Evolutionary conservation across 2,329 filamentous ascomycete genomes (phyloP), one percentile per base, ranked within the genome.

Genomic region (Didymella sp.): DNA sequence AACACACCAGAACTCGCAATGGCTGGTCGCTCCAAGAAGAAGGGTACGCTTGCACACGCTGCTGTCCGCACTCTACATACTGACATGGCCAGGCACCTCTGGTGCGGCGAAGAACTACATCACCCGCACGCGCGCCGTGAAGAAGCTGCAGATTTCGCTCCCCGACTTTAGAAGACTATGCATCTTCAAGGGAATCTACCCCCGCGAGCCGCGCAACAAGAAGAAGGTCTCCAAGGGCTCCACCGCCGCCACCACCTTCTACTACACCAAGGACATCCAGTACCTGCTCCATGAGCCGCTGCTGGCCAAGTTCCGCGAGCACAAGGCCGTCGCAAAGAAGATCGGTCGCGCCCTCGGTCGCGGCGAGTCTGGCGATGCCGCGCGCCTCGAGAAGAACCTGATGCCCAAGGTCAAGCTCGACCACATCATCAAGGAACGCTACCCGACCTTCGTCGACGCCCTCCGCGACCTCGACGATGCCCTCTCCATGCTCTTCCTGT

Each of bases 181-280:
- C 82, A 99, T 99, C 78, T 99, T 96, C 89, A 98, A 98, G 83
- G 95, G 85, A 83, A 98, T 99, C 77, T 99, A 97, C 80, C 95
- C 95, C 65, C 90, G 95, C 73, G 95, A 99, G 82, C 95, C 95
- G 63, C 87, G 95, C 74, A 96, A 90, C 82, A 94, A 92, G 83
- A 97, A 96, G 83, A 97, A 97, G 85, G 95, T 91, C 38, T 91
- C 90, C 74, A 96, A 96, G 79, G 92, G 91, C 58, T 87, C 92
- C 24, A 96, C 91, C 31, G 88, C 89, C 60, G 93, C 90, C 53
- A 98, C 94, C 25, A 99, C 95, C 61, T 99, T 98, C 76, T 89
- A 89, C 80, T 89, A 88, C 78, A 87, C 93, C 75, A 96, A 96
- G 82, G 95, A 99, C 76, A 97, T 99, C 68, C 94, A 98, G 79